phyloP scores from a whole-genome alignment of 225 moss, liverwort and hornwort species.

The Bryoerythrophyllum caledonicum region DNA sequence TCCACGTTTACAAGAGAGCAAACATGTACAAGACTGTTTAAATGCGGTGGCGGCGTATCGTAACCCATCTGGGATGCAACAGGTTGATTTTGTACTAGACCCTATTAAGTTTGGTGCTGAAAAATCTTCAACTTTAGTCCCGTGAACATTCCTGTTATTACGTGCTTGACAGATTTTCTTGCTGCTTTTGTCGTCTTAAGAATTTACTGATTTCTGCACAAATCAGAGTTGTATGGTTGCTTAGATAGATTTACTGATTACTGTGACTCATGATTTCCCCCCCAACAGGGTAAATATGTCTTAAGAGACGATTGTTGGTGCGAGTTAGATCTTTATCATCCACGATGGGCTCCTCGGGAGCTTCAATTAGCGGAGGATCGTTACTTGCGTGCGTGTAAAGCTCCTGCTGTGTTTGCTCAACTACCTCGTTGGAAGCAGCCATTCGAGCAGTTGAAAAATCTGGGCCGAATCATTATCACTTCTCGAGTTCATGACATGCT shows the following conservation, averaged over 20 bases:
- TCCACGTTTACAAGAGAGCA: slow-evolving; percentile 76
- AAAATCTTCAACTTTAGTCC: slow-evolving; percentile 6
- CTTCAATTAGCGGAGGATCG: slow-evolving; percentile 91
- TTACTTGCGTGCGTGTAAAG: slow-evolving; percentile 78
- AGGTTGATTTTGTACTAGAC: slow-evolving; percentile 49
- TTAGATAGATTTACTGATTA: slow-evolving; percentile 18
- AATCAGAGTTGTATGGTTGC: slow-evolving; percentile 16
- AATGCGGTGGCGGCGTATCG: slow-evolving; percentile 77
- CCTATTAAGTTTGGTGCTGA: slow-evolving; percentile 9
- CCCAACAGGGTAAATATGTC: slow-evolving; percentile 87
- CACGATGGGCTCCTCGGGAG: slow-evolving; percentile 89
- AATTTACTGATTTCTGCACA: too few relatives aligned
- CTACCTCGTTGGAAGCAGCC: slow-evolving; percentile 84
- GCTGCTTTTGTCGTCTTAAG: slow-evolving; percentile 18
- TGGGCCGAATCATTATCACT: slow-evolving; percentile 70
- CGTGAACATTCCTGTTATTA: not conserved
- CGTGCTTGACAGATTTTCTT: not conserved
- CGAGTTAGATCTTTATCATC: slow-evolving; percentile 95
- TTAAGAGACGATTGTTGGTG: slow-evolving; percentile 84
- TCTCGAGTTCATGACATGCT: slow-evolving; percentile 79
- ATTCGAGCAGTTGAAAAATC: slow-evolving; percentile 56
- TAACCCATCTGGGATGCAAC: slow-evolving; percentile 92
- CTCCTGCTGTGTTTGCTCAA: slow-evolving; percentile 79
- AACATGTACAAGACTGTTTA: slow-evolving; percentile 76
- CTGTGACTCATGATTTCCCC: slow-evolving; percentile 13